Evolutionary conservation across 768 basidiomycete genomes (phyloP), one percentile per base, ranked within the genome.

Genomic region (Scleroderma bovista): DNA sequence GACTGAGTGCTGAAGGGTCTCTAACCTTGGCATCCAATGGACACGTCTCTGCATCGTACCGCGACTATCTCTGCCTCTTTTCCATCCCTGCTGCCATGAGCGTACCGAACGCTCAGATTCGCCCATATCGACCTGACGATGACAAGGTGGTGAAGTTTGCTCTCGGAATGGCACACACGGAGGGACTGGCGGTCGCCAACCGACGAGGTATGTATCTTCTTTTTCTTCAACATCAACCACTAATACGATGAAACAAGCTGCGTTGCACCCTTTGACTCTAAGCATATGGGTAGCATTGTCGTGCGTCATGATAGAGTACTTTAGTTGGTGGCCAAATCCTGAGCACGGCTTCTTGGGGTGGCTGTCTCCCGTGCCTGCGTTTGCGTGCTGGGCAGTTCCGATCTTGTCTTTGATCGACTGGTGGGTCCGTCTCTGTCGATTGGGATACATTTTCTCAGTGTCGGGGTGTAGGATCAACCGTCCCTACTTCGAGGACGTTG

Each of bases 361-460:
- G 65, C 65, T 90, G 10, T 66, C 64, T 17, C 78, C 83, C 0
- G 38, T 88, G n/a, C 84, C 86, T 6, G 79, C 81, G 7, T 78
- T 91, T 57, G 87, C 79, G 17, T 70, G 78, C 12, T 68, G 76
- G 31, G 78, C 80, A 2, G 76, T 86, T 29, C 84, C 83, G 0
- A 57, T 88, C 12, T 73, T 91, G 71, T 80, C 80, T 58, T 67
- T 70, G 20, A 69, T 84, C 39, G 88, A 91, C 62, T 89, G 88
- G 88, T 88, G 53, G 45, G 75, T 52, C 52, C 37, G 15, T 32
- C 3, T 34, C n/a, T 23, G 20, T 33, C 15, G 43, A 29, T 36
- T 32, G 24, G 11, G 6, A n/a, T 47, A 20, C 34, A 16, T 7
- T 29, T 16, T 26, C 53, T 45, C n/a, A 52, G 5, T 24, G n/a